Evolutionary conservation across 768 basidiomycete species (phyloP).

Genomic region (Amanita molliuscula): DNA sequence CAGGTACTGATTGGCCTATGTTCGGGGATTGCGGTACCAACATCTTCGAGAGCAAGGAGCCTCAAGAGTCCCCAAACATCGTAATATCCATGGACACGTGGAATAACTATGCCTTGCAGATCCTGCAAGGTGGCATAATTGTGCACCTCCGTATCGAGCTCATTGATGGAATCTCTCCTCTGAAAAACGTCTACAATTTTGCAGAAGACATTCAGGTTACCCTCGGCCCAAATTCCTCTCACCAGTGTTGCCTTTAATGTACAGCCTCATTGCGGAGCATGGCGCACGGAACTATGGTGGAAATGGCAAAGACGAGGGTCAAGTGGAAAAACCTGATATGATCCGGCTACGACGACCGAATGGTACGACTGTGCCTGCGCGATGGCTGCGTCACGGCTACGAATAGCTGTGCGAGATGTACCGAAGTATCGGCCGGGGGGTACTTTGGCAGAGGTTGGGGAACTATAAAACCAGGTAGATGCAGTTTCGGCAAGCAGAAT

Average conservation of each 20-base stretch:
- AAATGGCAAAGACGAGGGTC: slow-evolving; percentile 8
- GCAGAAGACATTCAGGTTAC: slow-evolving; percentile 5
- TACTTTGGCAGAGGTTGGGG: slow-evolving; percentile 3
- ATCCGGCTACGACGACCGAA: not conserved
- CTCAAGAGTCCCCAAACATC: slow-evolving; percentile 10
- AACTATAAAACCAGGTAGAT: slow-evolving; percentile 7
- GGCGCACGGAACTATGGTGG: slow-evolving; percentile 2
- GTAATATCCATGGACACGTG: slow-evolving; percentile 9
- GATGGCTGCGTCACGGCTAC: slow-evolving; percentile 5
- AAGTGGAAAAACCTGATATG: slow-evolving; percentile 7
- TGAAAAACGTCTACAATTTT: slow-evolving; percentile 8
- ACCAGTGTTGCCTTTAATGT: slow-evolving; percentile 3
- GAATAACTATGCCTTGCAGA: slow-evolving; percentile 5
- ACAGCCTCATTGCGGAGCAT: slow-evolving; percentile 5
- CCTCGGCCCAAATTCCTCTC: not conserved
- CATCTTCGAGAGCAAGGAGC: slow-evolving; percentile 11
- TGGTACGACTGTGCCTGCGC: slow-evolving; percentile 3
- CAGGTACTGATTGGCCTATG: not conserved
- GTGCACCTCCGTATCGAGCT: slow-evolving; percentile 5
- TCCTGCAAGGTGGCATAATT: slow-evolving; percentile 8
- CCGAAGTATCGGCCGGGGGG: slow-evolving; percentile 5
- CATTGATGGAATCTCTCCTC: not conserved
- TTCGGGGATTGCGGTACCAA: slow-evolving; percentile 9
- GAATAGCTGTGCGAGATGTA: not conserved
- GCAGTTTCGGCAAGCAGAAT: slow-evolving; percentile 5